A percentile compares a stretch with the other conserved stretches of the same genome.
phyloP scores from a whole-genome alignment of 345 rosid genomes.

The Populus simonii region DNA sequence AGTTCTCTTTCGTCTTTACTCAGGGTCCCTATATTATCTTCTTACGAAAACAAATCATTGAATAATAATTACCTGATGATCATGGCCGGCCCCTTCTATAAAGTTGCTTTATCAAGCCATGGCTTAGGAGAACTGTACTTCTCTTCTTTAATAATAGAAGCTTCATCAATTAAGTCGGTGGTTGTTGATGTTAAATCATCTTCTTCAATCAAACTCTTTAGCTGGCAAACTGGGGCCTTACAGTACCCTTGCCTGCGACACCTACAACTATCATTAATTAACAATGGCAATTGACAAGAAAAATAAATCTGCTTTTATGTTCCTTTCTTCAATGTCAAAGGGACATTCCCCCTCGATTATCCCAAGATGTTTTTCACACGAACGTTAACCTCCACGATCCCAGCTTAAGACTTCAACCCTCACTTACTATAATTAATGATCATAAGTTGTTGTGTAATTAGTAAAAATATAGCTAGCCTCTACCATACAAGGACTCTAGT shows the following conservation, averaged over 20 bases:
- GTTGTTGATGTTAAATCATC: conserved; percentile 32
- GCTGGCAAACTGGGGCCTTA: conserved; percentile 29
- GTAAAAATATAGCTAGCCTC: no score
- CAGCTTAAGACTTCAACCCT: no score
- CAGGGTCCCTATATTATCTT: not conserved
- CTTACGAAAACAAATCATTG: conserved; percentile 18
- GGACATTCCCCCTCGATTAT: not conserved
- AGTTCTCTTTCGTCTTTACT: not conserved
- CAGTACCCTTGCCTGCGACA: not conserved
- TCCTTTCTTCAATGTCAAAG: conserved; percentile 1
- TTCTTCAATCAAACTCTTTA: conserved; percentile 24
- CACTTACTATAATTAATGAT: no score
- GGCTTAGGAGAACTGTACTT: not conserved
- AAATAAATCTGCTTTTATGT: not conserved
- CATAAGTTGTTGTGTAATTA: no score
- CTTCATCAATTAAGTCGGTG: conserved; percentile 12
- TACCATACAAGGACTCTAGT: no score
- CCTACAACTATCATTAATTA: not conserved
- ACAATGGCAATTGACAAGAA: not conserved
- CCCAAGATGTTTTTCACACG: no score
- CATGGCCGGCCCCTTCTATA: conserved; percentile 17
- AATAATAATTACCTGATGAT: conserved; percentile 25
- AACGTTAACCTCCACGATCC: no score
- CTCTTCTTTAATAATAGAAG: conserved; percentile 7
- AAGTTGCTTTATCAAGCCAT: conserved; percentile 26